Base-by-base conservation (phyloP, 1,284 basidiomycete genomes). In the Rhodotorula sp. region DNA sequence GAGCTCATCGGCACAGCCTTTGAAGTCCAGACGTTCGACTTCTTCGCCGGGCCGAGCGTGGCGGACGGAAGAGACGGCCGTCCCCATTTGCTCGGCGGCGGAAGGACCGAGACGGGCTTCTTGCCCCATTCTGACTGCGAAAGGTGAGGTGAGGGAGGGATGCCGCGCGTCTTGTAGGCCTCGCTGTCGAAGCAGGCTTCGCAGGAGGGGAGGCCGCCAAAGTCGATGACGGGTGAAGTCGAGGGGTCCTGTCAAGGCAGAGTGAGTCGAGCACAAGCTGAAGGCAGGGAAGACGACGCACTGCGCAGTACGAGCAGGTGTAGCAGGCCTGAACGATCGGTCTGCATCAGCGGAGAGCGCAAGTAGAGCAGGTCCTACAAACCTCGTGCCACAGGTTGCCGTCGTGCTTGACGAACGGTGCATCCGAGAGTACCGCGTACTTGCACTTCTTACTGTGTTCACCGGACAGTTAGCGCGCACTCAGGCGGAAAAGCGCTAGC, bases 171-270 rank as follows among this genome's bases (percentile, higher is more conserved):
- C 44, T 62, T 64, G 68, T 66, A 71, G 2, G 73, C 66, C 22
- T 59, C 66, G 34, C 48, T 48, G 62, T 74, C 71, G 71, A 74
- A 74, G 59, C 73, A 74, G 11, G 55, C 34, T 49, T 73, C 71
- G 66, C 73, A 74, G 1, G 68, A 61, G 0, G 71, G 73, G 20
- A 55, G 44, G 10, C 64, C 68, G 32, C 47, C 58, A 17, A 74
- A 64, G 54, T 74, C 73, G 61, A 74, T 72, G 20, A 74, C 57
- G 22, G 57, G 39, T 10, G 49, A 15, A 5, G 55, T 59, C 6
- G 56, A 17, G 4, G 58, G 64, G 32, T 69, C 62, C 68, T 65
- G 54, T 10, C 19, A 11, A 9, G 8, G 24, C 39, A 44, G 19
- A 1, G 20, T 1, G 34, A 24, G 22, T 44, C 5, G 20, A 8